Percentiles rank a stretch among this genome's conserved stretches.
Evolutionary conservation across 1,284 basidiomycete genomes (phyloP).

Genomic region (Sphagnurus paluster): DNA sequence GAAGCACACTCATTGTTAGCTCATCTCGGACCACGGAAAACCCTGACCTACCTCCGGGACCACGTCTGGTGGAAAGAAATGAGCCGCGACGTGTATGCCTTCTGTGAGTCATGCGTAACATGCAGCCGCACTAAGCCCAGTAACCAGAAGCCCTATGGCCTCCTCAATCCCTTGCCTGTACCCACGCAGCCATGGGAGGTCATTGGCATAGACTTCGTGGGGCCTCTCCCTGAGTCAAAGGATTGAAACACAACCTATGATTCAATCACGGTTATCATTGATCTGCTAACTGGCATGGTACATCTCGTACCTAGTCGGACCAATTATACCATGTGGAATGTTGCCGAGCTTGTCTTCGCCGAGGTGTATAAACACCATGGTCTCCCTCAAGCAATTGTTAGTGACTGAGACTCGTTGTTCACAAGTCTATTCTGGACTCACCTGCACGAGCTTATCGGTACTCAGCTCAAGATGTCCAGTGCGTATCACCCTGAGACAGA

Average conservation of each 20-base stretch:
- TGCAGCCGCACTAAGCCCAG: constrained; percentile 27
- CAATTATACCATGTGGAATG: no score
- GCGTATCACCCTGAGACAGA: neutral
- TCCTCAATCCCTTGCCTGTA: no score
- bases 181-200: no score
- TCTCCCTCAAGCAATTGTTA: constrained; percentile 4
- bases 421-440: constrained; percentile 1
- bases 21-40: constrained; percentile 33
- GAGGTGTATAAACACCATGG: no score
- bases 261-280: no score
- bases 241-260: no score
- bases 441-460: neutral
- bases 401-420: neutral
- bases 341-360: no score
- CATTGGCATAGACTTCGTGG: no score
- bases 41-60: constrained; percentile 25
- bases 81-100: constrained; percentile 23
- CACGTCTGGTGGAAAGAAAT: constrained; percentile 35
- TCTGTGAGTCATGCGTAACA: constrained; percentile 26
- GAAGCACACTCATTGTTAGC: constrained; percentile 31
- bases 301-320: no score
- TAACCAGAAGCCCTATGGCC: constrained; percentile 22
- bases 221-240: no score
- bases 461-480: neutral
- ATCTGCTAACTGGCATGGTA: no score